Evolutionary conservation across 352 stramenopile genomes (phyloP).

Genomic region (Phytophthora gonapodyides): DNA sequence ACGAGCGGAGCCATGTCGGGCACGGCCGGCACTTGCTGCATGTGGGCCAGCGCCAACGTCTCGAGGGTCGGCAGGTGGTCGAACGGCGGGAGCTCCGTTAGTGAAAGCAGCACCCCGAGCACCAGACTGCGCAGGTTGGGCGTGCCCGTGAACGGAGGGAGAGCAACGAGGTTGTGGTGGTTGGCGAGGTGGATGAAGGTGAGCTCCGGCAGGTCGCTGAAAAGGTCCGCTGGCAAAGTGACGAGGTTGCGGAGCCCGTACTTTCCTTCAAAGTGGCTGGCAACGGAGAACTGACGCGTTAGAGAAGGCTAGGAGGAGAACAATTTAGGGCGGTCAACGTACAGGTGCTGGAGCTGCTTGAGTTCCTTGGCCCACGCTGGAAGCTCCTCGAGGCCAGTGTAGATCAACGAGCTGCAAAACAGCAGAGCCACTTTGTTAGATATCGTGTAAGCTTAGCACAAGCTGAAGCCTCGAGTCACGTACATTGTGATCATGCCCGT

Average conservation of each 20-base stretch:
- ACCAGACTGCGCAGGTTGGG: slow-evolving; percentile 41
- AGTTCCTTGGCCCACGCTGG: slow-evolving; percentile 16
- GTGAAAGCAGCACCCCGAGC: slow-evolving; percentile 23
- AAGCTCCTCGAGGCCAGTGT: slow-evolving; percentile 22
- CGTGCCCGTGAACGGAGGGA: slow-evolving; percentile 39
- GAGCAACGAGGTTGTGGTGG: slow-evolving; percentile 19
- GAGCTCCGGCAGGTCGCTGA: slow-evolving; percentile 40
- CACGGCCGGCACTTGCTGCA: no score
- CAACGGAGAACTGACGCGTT: no score
- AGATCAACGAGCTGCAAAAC: slow-evolving; percentile 18
- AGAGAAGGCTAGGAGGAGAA: no score
- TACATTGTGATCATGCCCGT: slow-evolving; percentile 22
- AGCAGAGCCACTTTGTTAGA: neutral
- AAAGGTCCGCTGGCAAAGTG: slow-evolving; percentile 31
- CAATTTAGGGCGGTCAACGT: neutral
- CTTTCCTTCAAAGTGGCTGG: slow-evolving; percentile 23
- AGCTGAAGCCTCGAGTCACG: neutral
- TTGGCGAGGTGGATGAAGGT: slow-evolving; percentile 39
- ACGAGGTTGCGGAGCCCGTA: slow-evolving; percentile 24
- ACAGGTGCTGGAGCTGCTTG: slow-evolving; percentile 23
- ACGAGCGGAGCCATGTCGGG: slow-evolving; percentile 27
- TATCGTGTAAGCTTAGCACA: neutral
- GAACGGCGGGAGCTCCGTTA: slow-evolving; percentile 34
- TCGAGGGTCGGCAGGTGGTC: slow-evolving; percentile 19
- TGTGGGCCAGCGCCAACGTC: slow-evolving; percentile 7